Evolutionary conservation across 495 filamentous ascomycete species (phyloP).

Genomic region (Ascodesmis nigricans): DNA sequence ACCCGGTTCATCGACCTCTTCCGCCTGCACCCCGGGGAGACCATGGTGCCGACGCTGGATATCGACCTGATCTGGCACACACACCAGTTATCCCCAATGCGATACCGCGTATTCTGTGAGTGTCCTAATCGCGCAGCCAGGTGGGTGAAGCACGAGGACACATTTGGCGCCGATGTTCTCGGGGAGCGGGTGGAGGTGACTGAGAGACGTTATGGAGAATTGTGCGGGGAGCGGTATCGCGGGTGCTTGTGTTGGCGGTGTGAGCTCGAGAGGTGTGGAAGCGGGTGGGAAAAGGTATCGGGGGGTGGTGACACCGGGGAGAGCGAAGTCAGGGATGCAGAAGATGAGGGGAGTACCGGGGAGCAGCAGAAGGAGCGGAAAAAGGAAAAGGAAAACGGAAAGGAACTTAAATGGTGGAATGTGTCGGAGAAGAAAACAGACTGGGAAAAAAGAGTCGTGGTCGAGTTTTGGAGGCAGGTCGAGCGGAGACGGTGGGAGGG

Average conservation of each 20-base stretch:
- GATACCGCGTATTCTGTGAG: constrained; percentile 38
- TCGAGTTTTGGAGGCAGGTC: constrained; percentile 18
- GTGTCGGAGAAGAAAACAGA: constrained; percentile 10
- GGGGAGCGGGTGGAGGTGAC: constrained; percentile 53
- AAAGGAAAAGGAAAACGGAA: constrained; percentile 7
- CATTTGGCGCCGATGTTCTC: constrained; percentile 43
- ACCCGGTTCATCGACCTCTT: constrained; percentile 47
- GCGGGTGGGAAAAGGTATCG: constrained; percentile 8
- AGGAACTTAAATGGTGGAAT: constrained; percentile 7
- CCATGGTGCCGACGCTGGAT: constrained; percentile 63
- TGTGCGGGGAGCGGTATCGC: constrained; percentile 42
- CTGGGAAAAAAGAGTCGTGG: constrained; percentile 13
- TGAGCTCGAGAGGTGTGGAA: constrained; percentile 26
- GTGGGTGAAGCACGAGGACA: constrained; percentile 75
- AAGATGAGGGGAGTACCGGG: constrained; percentile 8
- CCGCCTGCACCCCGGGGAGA: constrained; percentile 27
- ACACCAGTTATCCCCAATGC: constrained; percentile 39
- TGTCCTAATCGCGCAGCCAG: constrained; percentile 18
- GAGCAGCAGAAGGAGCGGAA: constrained; percentile 1
- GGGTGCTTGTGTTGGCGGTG: constrained; percentile 88
- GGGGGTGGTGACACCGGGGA: constrained; percentile 6
- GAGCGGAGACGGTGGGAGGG: constrained; percentile 9
- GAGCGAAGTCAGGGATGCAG: constrained; percentile 3
- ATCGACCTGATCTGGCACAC: constrained; percentile 75
- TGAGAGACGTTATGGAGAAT: constrained; percentile 40